Evolutionary conservation across 2,329 filamentous ascomycete genomes (phyloP), one percentile per base, ranked within the genome.

Genomic region (Xylaria sp.): DNA sequence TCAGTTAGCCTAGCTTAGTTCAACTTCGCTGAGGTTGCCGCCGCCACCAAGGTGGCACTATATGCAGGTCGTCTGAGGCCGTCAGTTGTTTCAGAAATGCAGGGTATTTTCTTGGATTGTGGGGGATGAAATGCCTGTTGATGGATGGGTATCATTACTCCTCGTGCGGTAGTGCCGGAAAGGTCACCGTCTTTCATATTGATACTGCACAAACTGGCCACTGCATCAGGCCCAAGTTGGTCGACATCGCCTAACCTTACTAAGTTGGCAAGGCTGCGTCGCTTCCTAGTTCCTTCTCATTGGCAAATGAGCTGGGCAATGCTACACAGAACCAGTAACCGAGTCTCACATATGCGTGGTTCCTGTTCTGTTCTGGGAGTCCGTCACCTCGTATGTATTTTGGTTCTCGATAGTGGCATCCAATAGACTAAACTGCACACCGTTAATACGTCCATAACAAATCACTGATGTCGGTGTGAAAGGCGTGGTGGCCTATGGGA

Each of bases 61-160:
- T n/a, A 25, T 58, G 49, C 25, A 62, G 55, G 50, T 43, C 47
- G 60, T 53, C 49, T 63, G 43, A 55, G 63, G 17, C 23, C 31
- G 15, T 45, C 43, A 47, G 25, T 47, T 55, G 63, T 66, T 63
- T 66, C 60, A 46, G 9, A 51, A 46, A 51, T 63, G 57, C 63
- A 63, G 40, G 60, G 35, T 49, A 54, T 45, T 46, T 53, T n/a
- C 37, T 38, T 25, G 19, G 28, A 15, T 51, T 55, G 60, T 66
- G 63, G 60, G 60, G 63, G 60, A 57, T 50, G 35, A 43, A 59
- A 57, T 49, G 45, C 33, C 33, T 31, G 57, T 52, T 43, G 45
- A 43, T 23, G 17, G 7, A 7, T 47, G 14, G 40, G 60, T 57
- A 42, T 53, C 38, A 58, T 38, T 35, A 57, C 38, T 46, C 43